Conservation (phyloP, 2,329 filamentous ascomycete species). For the Alternaria angustiovoidea region DNA sequence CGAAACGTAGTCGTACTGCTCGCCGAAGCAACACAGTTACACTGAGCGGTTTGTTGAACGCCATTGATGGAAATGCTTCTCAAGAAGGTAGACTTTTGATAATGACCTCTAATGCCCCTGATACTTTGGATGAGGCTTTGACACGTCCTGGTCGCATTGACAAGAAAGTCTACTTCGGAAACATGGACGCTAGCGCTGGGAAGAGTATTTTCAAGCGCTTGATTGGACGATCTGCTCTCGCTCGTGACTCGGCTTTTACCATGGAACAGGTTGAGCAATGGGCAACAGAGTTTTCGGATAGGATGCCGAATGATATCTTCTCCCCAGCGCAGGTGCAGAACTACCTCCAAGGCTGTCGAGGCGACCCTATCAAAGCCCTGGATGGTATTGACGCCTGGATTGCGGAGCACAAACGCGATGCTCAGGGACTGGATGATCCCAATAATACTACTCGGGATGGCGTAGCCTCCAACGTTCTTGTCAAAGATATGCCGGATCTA, state of each 20-base stretch:
- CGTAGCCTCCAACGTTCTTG: neutral
- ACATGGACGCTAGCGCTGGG: conserved; percentile 30
- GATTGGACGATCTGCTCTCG: conserved; percentile 35
- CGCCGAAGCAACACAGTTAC: conserved; percentile 45
- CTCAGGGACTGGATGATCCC: neutral
- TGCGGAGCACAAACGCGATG: conserved; percentile 14
- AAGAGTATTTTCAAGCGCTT: conserved; percentile 43
- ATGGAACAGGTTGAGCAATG: conserved; percentile 31
- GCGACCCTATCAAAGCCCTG: conserved; percentile 34
- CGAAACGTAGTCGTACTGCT: neutral
- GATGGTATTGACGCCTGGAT: conserved; percentile 33
- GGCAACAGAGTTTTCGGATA: conserved; percentile 35
- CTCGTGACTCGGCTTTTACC: conserved; percentile 26
- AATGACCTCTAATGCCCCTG: conserved; percentile 82
- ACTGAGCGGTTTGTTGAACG: conserved; percentile 78
- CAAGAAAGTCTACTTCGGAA: conserved; percentile 76
- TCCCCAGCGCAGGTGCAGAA: conserved; percentile 46
- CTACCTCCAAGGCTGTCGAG: conserved; percentile 38
- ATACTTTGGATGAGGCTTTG: conserved; percentile 75
- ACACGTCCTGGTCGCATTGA: conserved; percentile 77
- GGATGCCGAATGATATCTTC: conserved; percentile 38
- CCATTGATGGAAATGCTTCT: conserved; percentile 81
- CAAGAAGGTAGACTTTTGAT: conserved; percentile 81
- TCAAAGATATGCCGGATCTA: neutral
- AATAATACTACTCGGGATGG: neutral